These are phyloP conservation scores for Rhodotorula sp. DNA, from an alignment of 1,284 basidiomycete species.

Conservation along the genomic window DNA sequence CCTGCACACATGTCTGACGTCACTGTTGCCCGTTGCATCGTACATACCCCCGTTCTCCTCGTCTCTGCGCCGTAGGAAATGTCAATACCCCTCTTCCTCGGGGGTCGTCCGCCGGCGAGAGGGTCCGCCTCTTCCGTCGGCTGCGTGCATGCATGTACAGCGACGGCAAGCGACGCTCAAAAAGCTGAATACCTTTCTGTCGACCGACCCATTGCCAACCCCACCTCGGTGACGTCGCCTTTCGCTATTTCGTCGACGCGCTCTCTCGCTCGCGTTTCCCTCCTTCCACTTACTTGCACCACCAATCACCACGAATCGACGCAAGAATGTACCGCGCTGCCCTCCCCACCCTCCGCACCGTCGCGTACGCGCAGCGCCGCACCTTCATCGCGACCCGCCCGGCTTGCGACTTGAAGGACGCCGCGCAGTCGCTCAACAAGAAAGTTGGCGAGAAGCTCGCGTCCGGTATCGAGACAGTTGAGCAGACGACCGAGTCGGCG, in stretches of 20 bases:
- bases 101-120: background rate
- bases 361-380: constrained; percentile 11
- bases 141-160: too few relatives aligned
- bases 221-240: background rate
- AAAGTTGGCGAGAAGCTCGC: constrained; percentile 4
- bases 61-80: background rate
- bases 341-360: constrained; percentile 19
- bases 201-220: too few relatives aligned
- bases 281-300: background rate
- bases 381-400: constrained; percentile 3
- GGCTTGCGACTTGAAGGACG: constrained; percentile 1
- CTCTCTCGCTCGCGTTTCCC: background rate
- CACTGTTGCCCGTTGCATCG: background rate
- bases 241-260: background rate
- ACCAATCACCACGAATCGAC: too few relatives aligned
- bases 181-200: too few relatives aligned
- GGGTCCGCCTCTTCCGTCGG: background rate
- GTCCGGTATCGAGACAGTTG: constrained; percentile 3
- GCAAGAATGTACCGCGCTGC: constrained; percentile 2
- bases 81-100: background rate
- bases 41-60: background rate
- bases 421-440: constrained; percentile 13
- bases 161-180: too few relatives aligned
- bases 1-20: background rate
- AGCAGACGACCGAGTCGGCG: constrained; percentile 11